Conservation (phyloP, 768 basidiomycete species). For the Cystoderma amianthinum region DNA sequence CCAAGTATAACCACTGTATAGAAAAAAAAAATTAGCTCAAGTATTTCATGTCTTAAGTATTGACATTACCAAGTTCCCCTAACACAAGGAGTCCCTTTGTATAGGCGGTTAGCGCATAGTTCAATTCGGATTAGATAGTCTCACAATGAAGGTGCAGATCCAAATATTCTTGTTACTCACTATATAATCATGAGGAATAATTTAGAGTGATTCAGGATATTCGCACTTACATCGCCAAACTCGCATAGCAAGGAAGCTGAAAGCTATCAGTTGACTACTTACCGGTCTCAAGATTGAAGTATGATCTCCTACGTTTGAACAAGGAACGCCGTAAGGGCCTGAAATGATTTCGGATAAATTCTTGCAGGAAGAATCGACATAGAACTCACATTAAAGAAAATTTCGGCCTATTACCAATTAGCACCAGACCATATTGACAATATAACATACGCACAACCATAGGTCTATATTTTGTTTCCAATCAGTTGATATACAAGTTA, state of each 20-base stretch:
- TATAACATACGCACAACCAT: too few relatives aligned
- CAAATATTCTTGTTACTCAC: slow-evolving; percentile 36
- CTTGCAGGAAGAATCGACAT: too few relatives aligned
- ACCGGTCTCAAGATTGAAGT: not conserved
- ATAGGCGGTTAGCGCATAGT: too few relatives aligned
- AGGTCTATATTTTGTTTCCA: too few relatives aligned
- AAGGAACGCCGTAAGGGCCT: slow-evolving; percentile 38
- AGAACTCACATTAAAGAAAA: slow-evolving; percentile 37
- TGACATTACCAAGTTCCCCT: slow-evolving; percentile 30
- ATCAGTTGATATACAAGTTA: too few relatives aligned
- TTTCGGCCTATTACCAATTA: slow-evolving; percentile 26
- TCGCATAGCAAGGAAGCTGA: slow-evolving; percentile 36
- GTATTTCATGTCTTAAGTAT: too few relatives aligned
- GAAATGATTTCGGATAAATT: slow-evolving; percentile 2
- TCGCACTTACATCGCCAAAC: slow-evolving; percentile 34
- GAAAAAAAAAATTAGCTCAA: too few relatives aligned
- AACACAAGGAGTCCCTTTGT: slow-evolving; percentile 23
- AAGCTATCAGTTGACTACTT: too few relatives aligned
- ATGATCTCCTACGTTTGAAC: slow-evolving; percentile 35
- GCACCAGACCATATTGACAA: too few relatives aligned
- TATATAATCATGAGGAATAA: slow-evolving; percentile 10
- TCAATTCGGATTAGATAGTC: too few relatives aligned
- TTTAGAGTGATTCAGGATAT: not conserved
- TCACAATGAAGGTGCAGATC: slow-evolving; percentile 24
- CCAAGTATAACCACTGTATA: too few relatives aligned